These are phyloP conservation scores for Lentinula sp. DNA, from an alignment of 768 basidiomycete species.

Conservation along the genomic window DNA sequence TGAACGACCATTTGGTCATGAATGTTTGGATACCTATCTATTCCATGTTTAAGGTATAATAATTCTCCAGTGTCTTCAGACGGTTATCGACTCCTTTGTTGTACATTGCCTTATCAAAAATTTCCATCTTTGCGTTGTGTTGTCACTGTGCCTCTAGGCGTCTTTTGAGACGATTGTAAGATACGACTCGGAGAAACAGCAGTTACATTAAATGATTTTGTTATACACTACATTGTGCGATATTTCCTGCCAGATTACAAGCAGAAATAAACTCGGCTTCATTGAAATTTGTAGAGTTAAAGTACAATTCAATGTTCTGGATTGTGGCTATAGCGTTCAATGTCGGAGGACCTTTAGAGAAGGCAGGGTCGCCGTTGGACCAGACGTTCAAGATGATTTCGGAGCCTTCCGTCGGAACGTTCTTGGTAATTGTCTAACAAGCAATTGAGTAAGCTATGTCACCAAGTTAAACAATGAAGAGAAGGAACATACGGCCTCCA, in stretches of 20 bases:
- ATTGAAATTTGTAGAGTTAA: conserved; percentile 12
- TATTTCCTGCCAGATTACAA: conserved; percentile 8
- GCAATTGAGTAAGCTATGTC: neutral
- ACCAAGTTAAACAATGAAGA: neutral
- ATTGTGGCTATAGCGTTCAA: conserved; percentile 11
- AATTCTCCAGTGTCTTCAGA: no score
- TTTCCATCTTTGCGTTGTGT: no score
- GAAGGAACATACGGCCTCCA: conserved; percentile 2
- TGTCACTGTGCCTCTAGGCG: no score
- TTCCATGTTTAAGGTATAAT: no score
- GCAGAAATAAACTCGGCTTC: conserved; percentile 7
- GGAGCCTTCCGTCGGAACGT: conserved; percentile 8
- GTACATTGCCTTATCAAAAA: no score
- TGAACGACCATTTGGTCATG: no score
- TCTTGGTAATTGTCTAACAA: conserved; percentile 6
- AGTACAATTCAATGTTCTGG: conserved; percentile 12
- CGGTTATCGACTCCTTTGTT: no score
- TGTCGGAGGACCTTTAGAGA: conserved; percentile 12
- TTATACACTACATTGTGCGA: conserved; percentile 11
- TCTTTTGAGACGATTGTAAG: no score
- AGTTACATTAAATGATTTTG: no score
- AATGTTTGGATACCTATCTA: no score
- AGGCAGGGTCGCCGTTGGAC: conserved; percentile 9
- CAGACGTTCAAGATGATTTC: conserved; percentile 13
- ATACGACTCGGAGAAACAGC: no score